phyloP scores from a whole-genome alignment of 1,139 yeast species.

The Yamadazyma taylorii region DNA sequence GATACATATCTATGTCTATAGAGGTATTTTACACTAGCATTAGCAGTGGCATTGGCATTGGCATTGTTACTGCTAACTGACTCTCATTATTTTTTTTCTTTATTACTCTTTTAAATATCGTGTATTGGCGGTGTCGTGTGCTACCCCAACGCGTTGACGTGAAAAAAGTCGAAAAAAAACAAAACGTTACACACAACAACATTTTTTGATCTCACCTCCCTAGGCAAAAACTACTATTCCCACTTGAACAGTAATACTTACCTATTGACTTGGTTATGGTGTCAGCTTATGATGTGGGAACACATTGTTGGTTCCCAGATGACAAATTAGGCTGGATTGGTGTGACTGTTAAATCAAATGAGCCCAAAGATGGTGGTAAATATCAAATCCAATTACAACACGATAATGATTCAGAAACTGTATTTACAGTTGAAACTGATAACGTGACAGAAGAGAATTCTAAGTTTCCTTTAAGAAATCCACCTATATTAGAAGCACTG shows the following conservation, averaged over 20 bases:
- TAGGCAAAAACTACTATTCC: not conserved
- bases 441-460: constrained; percentile 49
- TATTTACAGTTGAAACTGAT: constrained; percentile 55
- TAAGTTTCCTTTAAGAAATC: constrained; percentile 79
- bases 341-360: constrained; percentile 66
- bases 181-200: no score
- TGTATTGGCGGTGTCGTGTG: no score
- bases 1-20: no score
- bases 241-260: not conserved
- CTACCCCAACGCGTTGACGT: no score
- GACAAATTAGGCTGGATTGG: constrained; percentile 90
- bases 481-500: constrained; percentile 89
- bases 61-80: no score
- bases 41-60: no score
- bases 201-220: no score
- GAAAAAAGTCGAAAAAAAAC: no score
- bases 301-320: constrained; percentile 96
- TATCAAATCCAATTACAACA: constrained; percentile 59
- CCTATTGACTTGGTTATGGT: constrained; percentile 12
- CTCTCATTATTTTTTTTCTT: no score
- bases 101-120: not conserved
- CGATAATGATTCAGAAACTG: constrained; percentile 55
- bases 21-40: no score
- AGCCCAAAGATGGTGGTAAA: constrained; percentile 47
- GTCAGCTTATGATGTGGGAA: constrained; percentile 34